Evolutionary conservation across 305 asterid genomes (phyloP), one percentile per base, ranked within the genome.

Genomic region (Andrographis paniculata): DNA sequence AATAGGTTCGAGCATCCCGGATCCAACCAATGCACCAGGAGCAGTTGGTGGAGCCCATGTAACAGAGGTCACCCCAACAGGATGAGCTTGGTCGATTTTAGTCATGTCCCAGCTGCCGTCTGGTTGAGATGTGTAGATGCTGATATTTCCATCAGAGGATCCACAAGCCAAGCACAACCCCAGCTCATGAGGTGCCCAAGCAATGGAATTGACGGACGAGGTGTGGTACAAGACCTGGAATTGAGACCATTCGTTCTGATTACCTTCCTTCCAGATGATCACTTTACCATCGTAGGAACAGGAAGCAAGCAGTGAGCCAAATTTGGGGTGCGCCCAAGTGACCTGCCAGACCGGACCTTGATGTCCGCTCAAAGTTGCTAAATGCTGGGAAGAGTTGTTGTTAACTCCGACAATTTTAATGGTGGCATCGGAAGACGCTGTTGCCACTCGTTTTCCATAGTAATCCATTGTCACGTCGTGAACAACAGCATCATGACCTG

Each of bases 301-400:
- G 14, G 87, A 75, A 53, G 87, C 80, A 10, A 78, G 83, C n/a
- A 64, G 8, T 1, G 80, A 67, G 30, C 83, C 83, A 22, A 78
- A 78, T 53, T 78, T 78, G 27, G 83, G 87, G 65, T 78, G 87
- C 1, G 80, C 80, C 87, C 83, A 78, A 8, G 65, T 61, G 15
- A 76, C 83, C 60, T 78, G 80, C 87, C 87, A 78, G 55, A 78
- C 87, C 14, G 87, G 83, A 48, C 80, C 78, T 20, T 66, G 77
- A 55, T 78, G 87, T 28, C 87, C 83, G 21, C 17, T 69, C 70
- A 75, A 58, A 21, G 87, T 75, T 15, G 87, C 74, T n/a, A 78
- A 75, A 39, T 68, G 83, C 65, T 78, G 87, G 0, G 80, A 69
- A 22, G 71, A 66, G 53, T 67, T 77, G 68, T 62, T 66, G 45